Evolutionary conservation across 495 filamentous ascomycete species (phyloP).

Genomic region (Symbiotaphrina buchneri): DNA sequence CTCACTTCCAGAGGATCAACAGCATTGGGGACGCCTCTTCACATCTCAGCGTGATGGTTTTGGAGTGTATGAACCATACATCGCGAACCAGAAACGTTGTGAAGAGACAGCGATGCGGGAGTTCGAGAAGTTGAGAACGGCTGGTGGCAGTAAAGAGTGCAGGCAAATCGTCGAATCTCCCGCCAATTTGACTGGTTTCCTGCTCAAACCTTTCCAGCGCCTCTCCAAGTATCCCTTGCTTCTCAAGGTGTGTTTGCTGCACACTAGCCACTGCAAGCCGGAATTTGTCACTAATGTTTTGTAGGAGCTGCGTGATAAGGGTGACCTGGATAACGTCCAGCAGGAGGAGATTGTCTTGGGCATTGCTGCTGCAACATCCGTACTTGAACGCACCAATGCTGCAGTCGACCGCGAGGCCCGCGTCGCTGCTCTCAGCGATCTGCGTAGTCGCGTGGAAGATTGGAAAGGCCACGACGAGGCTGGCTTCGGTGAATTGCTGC

Average conservation of each 20-base stretch:
- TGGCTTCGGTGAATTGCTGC: conserved; percentile 67
- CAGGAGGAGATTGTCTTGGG: conserved; percentile 45
- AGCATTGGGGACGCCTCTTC: conserved; percentile 86
- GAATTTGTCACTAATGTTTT: conserved; percentile 1
- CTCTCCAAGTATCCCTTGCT: conserved; percentile 86
- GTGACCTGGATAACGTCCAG: conserved; percentile 39
- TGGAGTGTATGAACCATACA: conserved; percentile 84
- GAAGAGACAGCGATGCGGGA: conserved; percentile 33
- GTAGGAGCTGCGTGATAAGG: conserved; percentile 72
- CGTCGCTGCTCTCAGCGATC: conserved; percentile 53
- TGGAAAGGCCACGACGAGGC: conserved; percentile 89
- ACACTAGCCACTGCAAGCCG: background rate
- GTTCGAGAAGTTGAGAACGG: conserved; percentile 35
- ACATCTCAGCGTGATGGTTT: conserved; percentile 59
- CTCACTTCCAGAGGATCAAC: conserved; percentile 45
- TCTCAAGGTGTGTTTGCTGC: conserved; percentile 39
- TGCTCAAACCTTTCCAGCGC: conserved; percentile 91
- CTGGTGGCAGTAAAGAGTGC: conserved; percentile 29
- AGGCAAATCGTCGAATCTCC: conserved; percentile 39
- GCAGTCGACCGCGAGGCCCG: conserved; percentile 75
- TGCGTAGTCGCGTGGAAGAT: conserved; percentile 74
- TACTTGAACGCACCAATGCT: conserved; percentile 65
- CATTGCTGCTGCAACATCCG: conserved; percentile 50
- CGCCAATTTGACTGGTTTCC: conserved; percentile 55
- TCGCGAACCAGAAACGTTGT: conserved; percentile 69